Conservation (phyloP, 345 rosid genomes). For the Excoecaria agallocha region DNA sequence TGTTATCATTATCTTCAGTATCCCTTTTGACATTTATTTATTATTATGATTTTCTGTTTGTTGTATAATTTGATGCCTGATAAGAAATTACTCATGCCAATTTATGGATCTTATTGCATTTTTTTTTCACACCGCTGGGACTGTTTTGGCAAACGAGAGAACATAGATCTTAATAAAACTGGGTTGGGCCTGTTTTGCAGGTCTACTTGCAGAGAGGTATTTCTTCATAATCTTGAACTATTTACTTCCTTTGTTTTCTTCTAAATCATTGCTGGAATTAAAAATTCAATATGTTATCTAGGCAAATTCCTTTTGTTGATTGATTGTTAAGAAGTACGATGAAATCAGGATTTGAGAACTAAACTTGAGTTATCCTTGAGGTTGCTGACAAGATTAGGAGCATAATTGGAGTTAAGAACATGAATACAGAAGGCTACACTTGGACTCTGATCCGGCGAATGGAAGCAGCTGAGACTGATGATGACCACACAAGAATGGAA, state of each 20-base stretch:
- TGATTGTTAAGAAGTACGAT: neutral
- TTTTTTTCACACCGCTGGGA: slow-evolving; percentile 20
- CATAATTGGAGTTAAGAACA: slow-evolving; percentile 11
- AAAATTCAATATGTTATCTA: too few species aligned
- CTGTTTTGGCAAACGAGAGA: neutral
- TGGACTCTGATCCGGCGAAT: slow-evolving; percentile 18
- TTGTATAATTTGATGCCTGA: too few species aligned
- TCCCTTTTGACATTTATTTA: too few species aligned
- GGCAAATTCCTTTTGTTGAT: too few species aligned
- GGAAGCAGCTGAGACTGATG: neutral
- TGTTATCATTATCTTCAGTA: too few species aligned
- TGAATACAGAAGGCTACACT: neutral
- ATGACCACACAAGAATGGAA: slow-evolving; percentile 7
- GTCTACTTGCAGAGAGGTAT: slow-evolving; percentile 22
- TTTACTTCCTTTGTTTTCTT: too few species aligned
- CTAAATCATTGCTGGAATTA: too few species aligned
- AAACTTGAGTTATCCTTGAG: neutral
- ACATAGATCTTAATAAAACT: neutral
- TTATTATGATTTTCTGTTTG: too few species aligned
- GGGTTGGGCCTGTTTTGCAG: slow-evolving; percentile 14
- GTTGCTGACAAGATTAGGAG: slow-evolving; percentile 6
- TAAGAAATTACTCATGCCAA: neutral
- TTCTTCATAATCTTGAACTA: neutral
- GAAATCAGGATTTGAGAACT: neutral
- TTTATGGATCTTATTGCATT: neutral